A percentile compares a stretch with the other conserved stretches of the same genome.
Evolutionary conservation across 352 stramenopile genomes (phyloP).

Genomic region (Globisporangium ultimum): DNA sequence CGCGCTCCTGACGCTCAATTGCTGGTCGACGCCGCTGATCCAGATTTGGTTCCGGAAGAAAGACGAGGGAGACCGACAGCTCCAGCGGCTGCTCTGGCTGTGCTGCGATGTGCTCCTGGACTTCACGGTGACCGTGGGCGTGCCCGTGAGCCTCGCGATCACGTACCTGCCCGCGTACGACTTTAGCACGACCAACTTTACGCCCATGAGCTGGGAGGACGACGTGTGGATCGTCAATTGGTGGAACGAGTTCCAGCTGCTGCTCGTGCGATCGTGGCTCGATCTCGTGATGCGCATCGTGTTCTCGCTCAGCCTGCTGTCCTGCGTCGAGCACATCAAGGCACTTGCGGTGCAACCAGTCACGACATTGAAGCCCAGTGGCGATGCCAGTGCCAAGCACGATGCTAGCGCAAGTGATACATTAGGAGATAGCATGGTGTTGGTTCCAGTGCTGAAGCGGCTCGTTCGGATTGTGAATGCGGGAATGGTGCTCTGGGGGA

Average conservation of each 20-base stretch:
- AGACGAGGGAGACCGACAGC: neutral
- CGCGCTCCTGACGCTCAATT: neutral
- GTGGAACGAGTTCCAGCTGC: conserved; percentile 7
- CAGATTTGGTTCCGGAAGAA: neutral
- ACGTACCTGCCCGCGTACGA: neutral
- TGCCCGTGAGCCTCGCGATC: neutral
- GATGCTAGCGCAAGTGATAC: no score
- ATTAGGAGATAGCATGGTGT: neutral
- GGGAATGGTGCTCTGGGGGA: neutral
- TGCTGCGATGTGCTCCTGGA: conserved; percentile 4
- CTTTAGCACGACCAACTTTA: neutral
- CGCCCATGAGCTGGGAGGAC: neutral
- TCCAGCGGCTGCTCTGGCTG: conserved; percentile 8
- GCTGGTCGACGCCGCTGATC: conserved; percentile 6
- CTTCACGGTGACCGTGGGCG: neutral
- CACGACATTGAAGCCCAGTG: neutral
- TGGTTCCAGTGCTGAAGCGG: neutral
- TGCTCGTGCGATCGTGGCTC: conserved; percentile 6
- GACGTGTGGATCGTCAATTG: neutral
- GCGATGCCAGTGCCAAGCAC: neutral
- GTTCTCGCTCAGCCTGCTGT: conserved; percentile 9
- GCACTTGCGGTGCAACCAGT: conserved; percentile 1
- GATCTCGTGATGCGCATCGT: conserved; percentile 1
- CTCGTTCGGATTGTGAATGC: neutral
- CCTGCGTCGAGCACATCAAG: conserved; percentile 2